Base-by-base conservation (phyloP, 2,329 filamentous ascomycete genomes). In the Penicillium carneum region DNA sequence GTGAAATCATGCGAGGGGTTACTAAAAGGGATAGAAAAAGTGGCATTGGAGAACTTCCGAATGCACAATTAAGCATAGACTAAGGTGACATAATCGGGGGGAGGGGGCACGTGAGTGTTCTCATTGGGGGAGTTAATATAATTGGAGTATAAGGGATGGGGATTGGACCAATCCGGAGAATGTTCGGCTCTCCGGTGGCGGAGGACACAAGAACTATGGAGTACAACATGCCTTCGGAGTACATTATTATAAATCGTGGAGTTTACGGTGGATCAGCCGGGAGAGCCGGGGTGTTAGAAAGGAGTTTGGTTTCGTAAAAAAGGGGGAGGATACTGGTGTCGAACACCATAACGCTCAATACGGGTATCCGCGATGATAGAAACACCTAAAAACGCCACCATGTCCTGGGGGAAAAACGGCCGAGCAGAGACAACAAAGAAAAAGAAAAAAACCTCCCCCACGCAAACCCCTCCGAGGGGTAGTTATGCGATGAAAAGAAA, bases 21-120 rank as follows among this genome's bases (percentile, higher is more conserved):
- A 56, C 57, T 56, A 42, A 54, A 51, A 23, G 31, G 50, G 48
- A 51, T 18, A 36, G 31, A 14, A 31, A 48, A 41, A 23, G 39
- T 36, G 38, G 42, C 20, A 45, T 33, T 52, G 46, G 52, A 48
- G 62, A 60, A 54, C 58, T 46, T 63, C 66, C 58, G 63, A 63
- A 65, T 63, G 53, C 50, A 46, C 43, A 67, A 63, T 61, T 65
- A 59, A 65, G 60, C 57, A 69, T 62, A 26, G 23, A 43, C 34
- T 26, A 58, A 33, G 57, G 63, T 69, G 67, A 69, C 67, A 69
- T 69, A 69, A 69, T 67, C 55, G 36, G 33, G 23, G 23, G 33
- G 12, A 9, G 4, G n/a, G 41, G 47, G 31, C 48, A 58, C 56
- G 47, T 58, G 47, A 53, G 48, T 6, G 34, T 48, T 49, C 20